A percentile compares a stretch with the other conserved stretches of the same genome.
These are phyloP conservation scores for Phaffia tasmanica DNA, from an alignment of 768 basidiomycete species.

Conservation along the genomic window DNA sequence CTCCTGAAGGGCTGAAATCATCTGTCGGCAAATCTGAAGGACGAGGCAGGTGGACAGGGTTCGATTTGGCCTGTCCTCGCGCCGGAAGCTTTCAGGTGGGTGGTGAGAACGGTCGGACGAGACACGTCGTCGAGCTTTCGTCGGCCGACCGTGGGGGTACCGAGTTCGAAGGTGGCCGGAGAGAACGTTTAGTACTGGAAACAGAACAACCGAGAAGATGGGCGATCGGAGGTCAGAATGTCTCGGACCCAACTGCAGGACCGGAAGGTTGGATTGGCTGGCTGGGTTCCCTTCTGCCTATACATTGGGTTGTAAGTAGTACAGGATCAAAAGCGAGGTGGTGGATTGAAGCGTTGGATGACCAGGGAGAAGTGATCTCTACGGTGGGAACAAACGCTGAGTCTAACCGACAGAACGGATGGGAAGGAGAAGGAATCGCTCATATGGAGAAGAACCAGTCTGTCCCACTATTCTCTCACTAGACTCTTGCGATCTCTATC, in stretches of 20 bases:
- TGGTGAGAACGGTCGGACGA: not conserved
- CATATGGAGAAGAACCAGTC: slow-evolving; percentile 17
- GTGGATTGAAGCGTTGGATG: not conserved
- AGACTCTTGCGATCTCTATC: not conserved
- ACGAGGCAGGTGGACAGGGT: not conserved
- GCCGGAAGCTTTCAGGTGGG: not conserved
- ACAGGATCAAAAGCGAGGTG: not conserved
- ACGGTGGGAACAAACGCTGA: no score
- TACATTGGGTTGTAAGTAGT: slow-evolving; percentile 8
- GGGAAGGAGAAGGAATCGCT: not conserved
- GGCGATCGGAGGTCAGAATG: no score
- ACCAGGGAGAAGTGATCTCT: not conserved
- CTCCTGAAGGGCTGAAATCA: not conserved
- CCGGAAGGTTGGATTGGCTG: slow-evolving; percentile 1
- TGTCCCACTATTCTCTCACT: not conserved
- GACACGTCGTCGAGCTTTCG: not conserved
- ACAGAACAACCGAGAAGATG: not conserved
- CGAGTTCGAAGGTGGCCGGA: not conserved
- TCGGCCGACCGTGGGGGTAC: no score
- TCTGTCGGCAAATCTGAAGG: no score
- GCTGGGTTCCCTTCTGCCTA: not conserved
- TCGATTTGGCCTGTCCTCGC: not conserved
- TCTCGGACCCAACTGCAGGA: not conserved
- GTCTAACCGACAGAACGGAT: not conserved
- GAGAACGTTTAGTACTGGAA: not conserved